phyloP scores from a whole-genome alignment of 2,329 filamentous ascomycete species.

The Neofusicoccum cordaticola region DNA sequence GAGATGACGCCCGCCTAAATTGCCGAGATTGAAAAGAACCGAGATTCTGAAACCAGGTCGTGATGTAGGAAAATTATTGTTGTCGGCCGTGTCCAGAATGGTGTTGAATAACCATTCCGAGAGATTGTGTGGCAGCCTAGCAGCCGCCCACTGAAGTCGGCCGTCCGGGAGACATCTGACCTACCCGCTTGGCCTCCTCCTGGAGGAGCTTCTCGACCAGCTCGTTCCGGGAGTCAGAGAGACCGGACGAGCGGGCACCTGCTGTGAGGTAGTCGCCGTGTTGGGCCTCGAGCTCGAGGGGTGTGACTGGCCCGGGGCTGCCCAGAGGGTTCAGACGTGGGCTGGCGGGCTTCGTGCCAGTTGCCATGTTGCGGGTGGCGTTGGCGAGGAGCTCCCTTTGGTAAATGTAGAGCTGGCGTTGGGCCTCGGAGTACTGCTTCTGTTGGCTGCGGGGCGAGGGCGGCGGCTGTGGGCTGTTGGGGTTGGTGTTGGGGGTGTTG shows the following conservation, averaged over 20 bases:
- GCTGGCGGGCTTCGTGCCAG: conserved; percentile 41
- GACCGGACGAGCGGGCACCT: conserved; percentile 32
- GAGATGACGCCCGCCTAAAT: conserved; percentile 8
- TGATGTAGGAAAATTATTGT: background rate
- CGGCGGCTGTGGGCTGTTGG: conserved; percentile 42
- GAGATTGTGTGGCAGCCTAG: background rate
- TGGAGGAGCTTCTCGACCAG: conserved; percentile 49
- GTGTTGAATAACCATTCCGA: background rate
- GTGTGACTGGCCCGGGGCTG: conserved; percentile 53
- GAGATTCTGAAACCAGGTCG: background rate
- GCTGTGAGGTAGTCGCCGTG: conserved; percentile 47
- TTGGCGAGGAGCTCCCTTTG: conserved; percentile 45
- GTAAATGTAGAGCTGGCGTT: conserved; percentile 48
- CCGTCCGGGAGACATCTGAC: conserved; percentile 24
- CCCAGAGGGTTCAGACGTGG: conserved; percentile 49
- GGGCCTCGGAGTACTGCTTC: conserved; percentile 47
- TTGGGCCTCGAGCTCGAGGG: conserved; percentile 48
- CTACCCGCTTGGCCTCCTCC: conserved; percentile 41
- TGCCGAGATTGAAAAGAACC: background rate
- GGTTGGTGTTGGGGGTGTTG: conserved; percentile 36
- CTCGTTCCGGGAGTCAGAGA: conserved; percentile 30
- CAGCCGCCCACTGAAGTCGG: conserved; percentile 13
- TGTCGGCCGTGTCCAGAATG: background rate
- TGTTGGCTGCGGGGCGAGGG: conserved; percentile 43
- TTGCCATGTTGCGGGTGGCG: conserved; percentile 18